Evolutionary conservation across 2,329 filamentous ascomycete genomes (phyloP).

Genomic region (Lasiodiplodia theobromae): DNA sequence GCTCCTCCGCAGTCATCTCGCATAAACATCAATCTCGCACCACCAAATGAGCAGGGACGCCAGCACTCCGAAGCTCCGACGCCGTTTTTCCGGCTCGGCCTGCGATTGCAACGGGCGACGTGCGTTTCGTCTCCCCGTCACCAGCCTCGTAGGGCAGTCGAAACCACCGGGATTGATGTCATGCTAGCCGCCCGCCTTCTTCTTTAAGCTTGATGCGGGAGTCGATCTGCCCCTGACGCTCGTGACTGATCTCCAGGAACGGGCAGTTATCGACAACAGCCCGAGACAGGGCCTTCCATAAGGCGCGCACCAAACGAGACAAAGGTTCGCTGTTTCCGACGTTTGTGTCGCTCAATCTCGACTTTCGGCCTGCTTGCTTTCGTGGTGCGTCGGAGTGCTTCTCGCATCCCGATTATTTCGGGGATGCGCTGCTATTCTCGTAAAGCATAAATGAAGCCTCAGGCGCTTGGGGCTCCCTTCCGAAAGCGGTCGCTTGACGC

Average conservation of each 20-base stretch:
- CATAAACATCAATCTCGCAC: constrained; percentile 12
- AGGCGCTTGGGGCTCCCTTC: background rate
- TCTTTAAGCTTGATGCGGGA: constrained; percentile 7
- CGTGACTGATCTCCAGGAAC: constrained; percentile 18
- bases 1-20: constrained; percentile 11
- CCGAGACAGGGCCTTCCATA: constrained; percentile 17
- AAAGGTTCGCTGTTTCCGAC: background rate
- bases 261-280: constrained; percentile 22
- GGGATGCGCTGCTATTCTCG: background rate
- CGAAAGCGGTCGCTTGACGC: background rate
- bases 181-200: constrained; percentile 3
- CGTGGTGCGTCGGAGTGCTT: background rate
- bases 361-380: background rate
- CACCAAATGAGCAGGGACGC: constrained; percentile 9
- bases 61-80: constrained; percentile 3
- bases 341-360: background rate
- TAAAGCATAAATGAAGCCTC: background rate
- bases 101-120: constrained; percentile 12
- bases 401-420: background rate
- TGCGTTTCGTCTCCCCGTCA: background rate
- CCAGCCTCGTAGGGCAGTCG: constrained; percentile 9
- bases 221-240: constrained; percentile 12
- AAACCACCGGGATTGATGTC: constrained; percentile 8
- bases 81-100: constrained; percentile 17
- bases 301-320: constrained; percentile 1